Evolutionary conservation across 768 basidiomycete species (phyloP).

Genomic region (Leccinum disarticulatum): DNA sequence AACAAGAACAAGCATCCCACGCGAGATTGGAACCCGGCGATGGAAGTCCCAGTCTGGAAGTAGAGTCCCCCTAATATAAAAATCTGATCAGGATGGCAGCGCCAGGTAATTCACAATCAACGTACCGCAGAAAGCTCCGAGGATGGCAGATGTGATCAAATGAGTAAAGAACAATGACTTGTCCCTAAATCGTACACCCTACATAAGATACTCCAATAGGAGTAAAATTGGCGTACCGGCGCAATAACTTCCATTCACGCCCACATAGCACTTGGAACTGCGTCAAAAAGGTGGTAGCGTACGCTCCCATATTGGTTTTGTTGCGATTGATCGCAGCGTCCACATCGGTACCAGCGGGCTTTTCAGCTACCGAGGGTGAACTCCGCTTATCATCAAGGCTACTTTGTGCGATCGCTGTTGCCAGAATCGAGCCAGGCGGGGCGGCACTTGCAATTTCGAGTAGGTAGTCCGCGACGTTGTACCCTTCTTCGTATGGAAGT

Average conservation of each 20-base stretch:
- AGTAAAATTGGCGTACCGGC: constrained; percentile 43
- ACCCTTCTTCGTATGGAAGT: constrained; percentile 67
- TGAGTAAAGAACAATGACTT: constrained; percentile 83
- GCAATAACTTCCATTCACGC: constrained; percentile 82
- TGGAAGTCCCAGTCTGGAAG: constrained; percentile 73
- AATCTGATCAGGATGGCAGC: not conserved
- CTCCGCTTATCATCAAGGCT: constrained; percentile 1
- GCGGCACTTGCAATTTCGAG: constrained; percentile 82
- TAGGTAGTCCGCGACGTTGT: constrained; percentile 92
- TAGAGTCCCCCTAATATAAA: constrained; percentile 70
- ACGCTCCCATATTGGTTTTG: constrained; percentile 33
- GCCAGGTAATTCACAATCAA: not conserved
- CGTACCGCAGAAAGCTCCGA: constrained; percentile 86
- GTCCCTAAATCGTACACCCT: constrained; percentile 49
- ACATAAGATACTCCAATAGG: not conserved
- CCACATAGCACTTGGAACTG: constrained; percentile 81
- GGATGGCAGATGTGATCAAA: constrained; percentile 59
- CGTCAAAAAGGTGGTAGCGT: constrained; percentile 82
- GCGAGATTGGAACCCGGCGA: constrained; percentile 91
- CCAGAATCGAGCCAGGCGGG: constrained; percentile 44
- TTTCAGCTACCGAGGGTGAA: constrained; percentile 12
- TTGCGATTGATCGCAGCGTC: constrained; percentile 22
- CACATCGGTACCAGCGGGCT: constrained; percentile 13
- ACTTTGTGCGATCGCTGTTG: constrained; percentile 21
- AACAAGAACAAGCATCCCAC: constrained; percentile 96